phyloP scores from a whole-genome alignment of 169 alveolate species.

The Blepharisma undulans region DNA sequence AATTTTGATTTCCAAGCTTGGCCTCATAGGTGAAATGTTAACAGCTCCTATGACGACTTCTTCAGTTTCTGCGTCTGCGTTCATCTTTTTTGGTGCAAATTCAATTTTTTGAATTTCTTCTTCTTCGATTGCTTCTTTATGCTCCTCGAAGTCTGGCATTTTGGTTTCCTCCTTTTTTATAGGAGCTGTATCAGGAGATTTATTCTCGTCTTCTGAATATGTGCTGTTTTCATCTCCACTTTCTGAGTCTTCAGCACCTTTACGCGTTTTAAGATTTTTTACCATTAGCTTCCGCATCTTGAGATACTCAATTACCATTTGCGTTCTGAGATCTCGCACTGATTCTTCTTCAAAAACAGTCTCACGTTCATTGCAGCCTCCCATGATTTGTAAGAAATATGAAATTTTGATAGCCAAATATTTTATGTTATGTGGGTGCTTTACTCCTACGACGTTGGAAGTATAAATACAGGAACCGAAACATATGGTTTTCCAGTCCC shows the following conservation, averaged over 20 bases:
- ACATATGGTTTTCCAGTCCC: background rate
- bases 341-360: background rate
- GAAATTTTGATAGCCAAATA: background rate
- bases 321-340: background rate
- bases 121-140: background rate
- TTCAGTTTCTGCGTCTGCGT: background rate
- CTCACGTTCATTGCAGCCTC: background rate
- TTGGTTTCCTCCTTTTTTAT: background rate
- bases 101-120: background rate
- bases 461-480: background rate
- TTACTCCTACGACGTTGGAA: slow-evolving; percentile 22
- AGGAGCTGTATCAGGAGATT: background rate
- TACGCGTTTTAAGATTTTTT: background rate
- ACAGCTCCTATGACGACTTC: background rate
- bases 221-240: background rate
- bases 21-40: background rate
- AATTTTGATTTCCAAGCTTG: background rate
- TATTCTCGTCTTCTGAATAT: background rate
- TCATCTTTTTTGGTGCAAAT: background rate
- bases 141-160: background rate
- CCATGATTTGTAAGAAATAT: background rate
- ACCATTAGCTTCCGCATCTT: background rate
- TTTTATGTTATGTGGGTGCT: slow-evolving; percentile 3
- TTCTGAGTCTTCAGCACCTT: background rate
- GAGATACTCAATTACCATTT: background rate